Conservation (phyloP, 2,329 filamentous ascomycete genomes). For the Kalaharituber pfeilii region DNA sequence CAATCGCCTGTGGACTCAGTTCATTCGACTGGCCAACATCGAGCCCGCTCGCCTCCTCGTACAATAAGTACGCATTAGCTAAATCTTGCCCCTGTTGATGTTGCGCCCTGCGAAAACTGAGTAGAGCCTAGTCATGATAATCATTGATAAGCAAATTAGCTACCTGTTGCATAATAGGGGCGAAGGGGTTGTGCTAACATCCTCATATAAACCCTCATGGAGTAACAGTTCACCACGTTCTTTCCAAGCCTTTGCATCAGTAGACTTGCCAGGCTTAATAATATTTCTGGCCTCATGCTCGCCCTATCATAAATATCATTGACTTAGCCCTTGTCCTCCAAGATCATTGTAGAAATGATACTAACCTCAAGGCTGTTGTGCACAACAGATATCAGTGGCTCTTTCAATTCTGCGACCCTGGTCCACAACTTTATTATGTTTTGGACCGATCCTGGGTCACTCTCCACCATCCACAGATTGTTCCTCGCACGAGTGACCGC, state of each 20-base stretch:
- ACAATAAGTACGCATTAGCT: neutral
- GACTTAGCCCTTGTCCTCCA: too few relatives aligned
- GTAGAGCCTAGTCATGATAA: neutral
- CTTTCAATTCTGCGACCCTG: neutral
- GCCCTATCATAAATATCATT: too few relatives aligned
- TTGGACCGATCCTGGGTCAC: neutral
- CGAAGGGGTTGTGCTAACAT: too few relatives aligned
- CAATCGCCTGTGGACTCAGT: neutral
- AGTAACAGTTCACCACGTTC: neutral
- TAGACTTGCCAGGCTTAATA: neutral
- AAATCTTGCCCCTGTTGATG: neutral
- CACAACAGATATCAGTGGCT: neutral
- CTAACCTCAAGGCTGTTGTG: neutral
- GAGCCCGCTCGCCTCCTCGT: neutral
- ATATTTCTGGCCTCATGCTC: neutral
- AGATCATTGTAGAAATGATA: too few relatives aligned
- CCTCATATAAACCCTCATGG: neutral
- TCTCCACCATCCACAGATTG: neutral
- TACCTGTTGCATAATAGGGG: too few relatives aligned
- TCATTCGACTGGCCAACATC: neutral
- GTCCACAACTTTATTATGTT: neutral
- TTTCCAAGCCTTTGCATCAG: neutral
- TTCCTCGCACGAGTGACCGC: neutral
- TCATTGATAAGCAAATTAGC: neutral
- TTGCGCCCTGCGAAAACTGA: neutral